Evolutionary conservation across 768 basidiomycete species (phyloP).

Genomic region (Psilocybe tampanensis): DNA sequence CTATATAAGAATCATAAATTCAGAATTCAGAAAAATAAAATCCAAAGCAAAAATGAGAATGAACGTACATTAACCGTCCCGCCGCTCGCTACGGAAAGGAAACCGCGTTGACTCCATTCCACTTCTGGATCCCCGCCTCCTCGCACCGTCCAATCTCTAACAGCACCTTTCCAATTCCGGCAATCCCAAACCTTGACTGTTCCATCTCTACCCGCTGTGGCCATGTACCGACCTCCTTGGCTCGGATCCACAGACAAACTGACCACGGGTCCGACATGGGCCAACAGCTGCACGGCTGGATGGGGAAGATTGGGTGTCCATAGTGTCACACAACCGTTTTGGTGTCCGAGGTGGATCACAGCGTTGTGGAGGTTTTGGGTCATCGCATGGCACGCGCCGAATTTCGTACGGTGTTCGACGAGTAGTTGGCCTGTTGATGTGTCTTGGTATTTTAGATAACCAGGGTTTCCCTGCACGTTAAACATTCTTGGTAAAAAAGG

Average conservation of each 20-base stretch:
- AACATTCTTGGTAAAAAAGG: constrained; percentile 5
- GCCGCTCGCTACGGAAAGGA: constrained; percentile 79
- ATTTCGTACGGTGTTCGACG: constrained; percentile 85
- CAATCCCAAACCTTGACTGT: constrained; percentile 96
- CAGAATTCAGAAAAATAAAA: neutral
- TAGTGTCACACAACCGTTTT: constrained; percentile 92
- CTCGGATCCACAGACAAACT: constrained; percentile 85
- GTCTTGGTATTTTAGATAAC: constrained; percentile 95
- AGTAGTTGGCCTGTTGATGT: constrained; percentile 90
- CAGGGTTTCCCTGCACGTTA: constrained; percentile 70
- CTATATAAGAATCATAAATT: constrained; percentile 33
- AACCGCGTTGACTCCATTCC: constrained; percentile 87
- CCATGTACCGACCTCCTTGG: constrained; percentile 87
- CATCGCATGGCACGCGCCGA: constrained; percentile 85
- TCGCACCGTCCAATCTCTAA: constrained; percentile 75
- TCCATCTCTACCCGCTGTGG: constrained; percentile 86
- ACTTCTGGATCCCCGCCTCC: constrained; percentile 65
- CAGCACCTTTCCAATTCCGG: constrained; percentile 89
- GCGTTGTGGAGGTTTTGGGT: constrained; percentile 92
- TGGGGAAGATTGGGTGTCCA: constrained; percentile 96
- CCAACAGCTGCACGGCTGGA: constrained; percentile 88
- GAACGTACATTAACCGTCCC: constrained; percentile 77
- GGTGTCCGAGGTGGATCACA: constrained; percentile 92
- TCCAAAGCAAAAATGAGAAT: neutral
- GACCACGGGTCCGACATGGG: constrained; percentile 86